Evolutionary conservation across 768 basidiomycete species (phyloP).

Genomic region (Boletus pseudopeckii): DNA sequence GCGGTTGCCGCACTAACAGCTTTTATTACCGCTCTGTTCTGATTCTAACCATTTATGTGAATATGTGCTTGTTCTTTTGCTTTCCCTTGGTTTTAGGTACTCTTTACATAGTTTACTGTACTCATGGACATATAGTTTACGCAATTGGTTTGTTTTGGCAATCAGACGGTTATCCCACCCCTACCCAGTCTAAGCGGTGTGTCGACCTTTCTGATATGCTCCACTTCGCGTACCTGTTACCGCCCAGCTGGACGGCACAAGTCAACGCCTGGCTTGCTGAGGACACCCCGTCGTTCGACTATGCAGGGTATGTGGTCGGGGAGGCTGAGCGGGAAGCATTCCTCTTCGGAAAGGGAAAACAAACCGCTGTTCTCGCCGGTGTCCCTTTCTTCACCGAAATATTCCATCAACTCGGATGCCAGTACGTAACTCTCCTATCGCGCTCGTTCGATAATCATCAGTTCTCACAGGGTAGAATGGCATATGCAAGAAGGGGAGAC

Average conservation of each 20-base stretch:
- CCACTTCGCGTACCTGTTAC: slow-evolving; percentile 67
- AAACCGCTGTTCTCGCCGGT: slow-evolving; percentile 80
- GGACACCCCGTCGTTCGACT: slow-evolving; percentile 95
- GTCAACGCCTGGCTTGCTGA: slow-evolving; percentile 83
- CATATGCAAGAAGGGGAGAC: slow-evolving; percentile 80
- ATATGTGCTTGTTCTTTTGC: neutral
- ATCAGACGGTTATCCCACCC: neutral
- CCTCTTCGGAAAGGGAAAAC: slow-evolving; percentile 85
- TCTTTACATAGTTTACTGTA: neutral
- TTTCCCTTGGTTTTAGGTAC: neutral
- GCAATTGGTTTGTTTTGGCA: neutral
- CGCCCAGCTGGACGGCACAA: slow-evolving; percentile 87
- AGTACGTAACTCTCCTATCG: slow-evolving; percentile 51
- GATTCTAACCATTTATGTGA: slow-evolving; percentile 1
- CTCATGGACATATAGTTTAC: neutral
- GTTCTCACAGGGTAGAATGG: slow-evolving; percentile 79
- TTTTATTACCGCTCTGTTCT: slow-evolving; percentile 25
- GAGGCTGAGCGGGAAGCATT: slow-evolving; percentile 83
- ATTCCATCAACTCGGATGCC: slow-evolving; percentile 84
- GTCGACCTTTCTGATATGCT: slow-evolving; percentile 13
- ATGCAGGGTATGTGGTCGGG: slow-evolving; percentile 94
- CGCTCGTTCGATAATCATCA: neutral
- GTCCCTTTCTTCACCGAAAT: slow-evolving; percentile 95
- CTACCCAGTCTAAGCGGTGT: neutral
- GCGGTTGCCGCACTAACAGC: slow-evolving; percentile 36